Percentiles rank a stretch among this genome's conserved stretches.
These are phyloP conservation scores for Salix dunnii DNA, from an alignment of 345 rosid genomes.

Conservation along the genomic window DNA sequence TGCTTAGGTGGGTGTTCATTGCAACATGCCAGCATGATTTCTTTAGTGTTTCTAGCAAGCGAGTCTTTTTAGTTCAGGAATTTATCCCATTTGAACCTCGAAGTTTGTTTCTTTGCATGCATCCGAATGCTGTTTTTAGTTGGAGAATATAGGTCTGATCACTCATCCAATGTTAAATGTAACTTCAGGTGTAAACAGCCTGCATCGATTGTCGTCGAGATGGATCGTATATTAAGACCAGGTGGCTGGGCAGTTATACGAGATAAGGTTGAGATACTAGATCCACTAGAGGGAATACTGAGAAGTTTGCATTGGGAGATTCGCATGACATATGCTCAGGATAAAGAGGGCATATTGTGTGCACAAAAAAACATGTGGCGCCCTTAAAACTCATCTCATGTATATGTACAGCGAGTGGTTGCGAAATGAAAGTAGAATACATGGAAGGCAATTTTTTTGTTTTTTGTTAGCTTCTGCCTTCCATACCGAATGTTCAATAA, in stretches of 20 bases:
- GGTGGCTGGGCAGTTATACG: conserved; percentile 89
- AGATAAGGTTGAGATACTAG: conserved; percentile 77
- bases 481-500: not conserved
- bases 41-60: no score
- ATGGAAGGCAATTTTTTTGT: not conserved
- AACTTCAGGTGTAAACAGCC: conserved; percentile 75
- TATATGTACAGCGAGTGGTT: not conserved
- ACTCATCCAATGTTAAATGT: not conserved
- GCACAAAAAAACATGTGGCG: conserved; percentile 86
- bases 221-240: conserved; percentile 77
- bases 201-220: conserved; percentile 73
- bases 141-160: not conserved
- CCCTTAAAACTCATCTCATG: conserved; percentile 39
- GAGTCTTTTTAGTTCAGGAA: no score
- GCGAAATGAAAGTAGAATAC: not conserved
- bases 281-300: conserved; percentile 64
- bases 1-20: not conserved
- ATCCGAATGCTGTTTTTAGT: no score
- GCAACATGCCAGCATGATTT: not conserved
- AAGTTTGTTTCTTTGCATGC: not conserved
- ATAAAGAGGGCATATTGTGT: conserved; percentile 76
- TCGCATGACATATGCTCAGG: conserved; percentile 75
- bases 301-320: conserved; percentile 90
- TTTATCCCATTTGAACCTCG: no score
- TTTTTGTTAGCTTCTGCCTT: not conserved